Base-by-base conservation (phyloP, 371 early-diverging fungal genomes). In the Chytridiales sp. region DNA sequence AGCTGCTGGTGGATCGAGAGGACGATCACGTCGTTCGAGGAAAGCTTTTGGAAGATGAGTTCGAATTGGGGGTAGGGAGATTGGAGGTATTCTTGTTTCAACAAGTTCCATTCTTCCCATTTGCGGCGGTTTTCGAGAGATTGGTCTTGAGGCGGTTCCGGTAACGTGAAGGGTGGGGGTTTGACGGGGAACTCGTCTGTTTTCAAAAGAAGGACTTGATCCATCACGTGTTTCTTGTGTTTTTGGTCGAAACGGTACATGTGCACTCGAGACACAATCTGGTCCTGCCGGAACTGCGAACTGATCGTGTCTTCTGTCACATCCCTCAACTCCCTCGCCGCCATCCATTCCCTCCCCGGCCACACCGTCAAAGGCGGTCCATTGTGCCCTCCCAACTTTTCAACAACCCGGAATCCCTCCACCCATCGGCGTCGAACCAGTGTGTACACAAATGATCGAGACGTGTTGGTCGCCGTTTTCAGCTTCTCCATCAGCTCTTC, bases 221-320 rank as follows among this genome's bases (percentile, higher is more conserved):
- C 76, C 6, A 74, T 59, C 9, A 55, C 39, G 65, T 73, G 73
- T 34, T 64, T 48, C 42, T 70, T 53, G 19, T 48, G 17, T n/a
- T 41, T 44, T 35, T 69, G 59, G 50, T 76, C 76, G 52, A 73
- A 76, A 24, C 76, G 71, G 56, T 76, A 76, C 71, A 76, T 68
- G 56, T 68, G 72, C 31, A 54, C 70, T 6, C 62, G 53, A 3
- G 56, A 41, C 15, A 69, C 63, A 50, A 67, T 62, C 19, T 70
- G 62, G 19, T 53, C 62, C 4, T 56, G 39, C 5, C 49, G 48
- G 51, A 54, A 68, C 22, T 34, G 44, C 15, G 53, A 61, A 17
- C 54, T 62, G 13, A 68, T 53, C 31, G 65, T 56, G 48, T 71
- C 56, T 34, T 58, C 52, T 13, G 53, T 49, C 11, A 62, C 57